phyloP scores from a whole-genome alignment of 306 rosid genomes.

The Nissolia schottii region DNA sequence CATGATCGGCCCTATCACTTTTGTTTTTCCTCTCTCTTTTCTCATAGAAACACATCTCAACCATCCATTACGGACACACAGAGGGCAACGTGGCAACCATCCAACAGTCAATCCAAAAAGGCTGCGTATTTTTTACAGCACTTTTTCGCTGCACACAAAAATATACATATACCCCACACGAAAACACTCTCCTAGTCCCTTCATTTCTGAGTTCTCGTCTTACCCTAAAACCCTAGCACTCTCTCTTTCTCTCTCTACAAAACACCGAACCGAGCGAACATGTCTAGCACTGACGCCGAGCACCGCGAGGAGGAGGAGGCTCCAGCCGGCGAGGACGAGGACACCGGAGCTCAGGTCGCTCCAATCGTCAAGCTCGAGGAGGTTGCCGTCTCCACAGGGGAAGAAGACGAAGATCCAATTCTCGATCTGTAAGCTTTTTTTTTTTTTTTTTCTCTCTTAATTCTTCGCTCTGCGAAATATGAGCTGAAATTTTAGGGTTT shows the following conservation, averaged over 20 bases:
- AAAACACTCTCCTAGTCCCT: not conserved
- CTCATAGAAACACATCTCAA: not conserved
- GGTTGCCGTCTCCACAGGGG: conserved; percentile 73
- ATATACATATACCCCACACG: too few relatives aligned
- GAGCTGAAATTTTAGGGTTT: not conserved
- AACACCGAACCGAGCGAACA: not conserved
- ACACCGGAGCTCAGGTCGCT: conserved; percentile 91
- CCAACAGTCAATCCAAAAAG: not conserved
- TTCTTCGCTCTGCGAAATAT: too few relatives aligned
- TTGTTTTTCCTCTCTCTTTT: not conserved
- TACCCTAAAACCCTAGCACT: conserved; percentile 29
- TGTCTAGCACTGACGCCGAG: conserved; percentile 65
- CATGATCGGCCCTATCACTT: too few relatives aligned
- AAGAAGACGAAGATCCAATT: conserved; percentile 67
- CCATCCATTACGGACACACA: not conserved
- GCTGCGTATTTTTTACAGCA: not conserved
- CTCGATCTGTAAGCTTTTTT: conserved; percentile 65
- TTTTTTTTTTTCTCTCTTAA: conserved; percentile 1
- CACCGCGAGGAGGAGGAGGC: conserved; percentile 72
- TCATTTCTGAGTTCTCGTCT: not conserved
- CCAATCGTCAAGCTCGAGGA: conserved; percentile 85
- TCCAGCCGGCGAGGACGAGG: conserved; percentile 81
- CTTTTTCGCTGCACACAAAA: not conserved
- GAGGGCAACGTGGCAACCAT: not conserved
- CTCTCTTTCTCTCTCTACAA: not conserved